phyloP scores from a whole-genome alignment of 1,284 basidiomycete genomes.

The Cryptococcus hybrid region DNA sequence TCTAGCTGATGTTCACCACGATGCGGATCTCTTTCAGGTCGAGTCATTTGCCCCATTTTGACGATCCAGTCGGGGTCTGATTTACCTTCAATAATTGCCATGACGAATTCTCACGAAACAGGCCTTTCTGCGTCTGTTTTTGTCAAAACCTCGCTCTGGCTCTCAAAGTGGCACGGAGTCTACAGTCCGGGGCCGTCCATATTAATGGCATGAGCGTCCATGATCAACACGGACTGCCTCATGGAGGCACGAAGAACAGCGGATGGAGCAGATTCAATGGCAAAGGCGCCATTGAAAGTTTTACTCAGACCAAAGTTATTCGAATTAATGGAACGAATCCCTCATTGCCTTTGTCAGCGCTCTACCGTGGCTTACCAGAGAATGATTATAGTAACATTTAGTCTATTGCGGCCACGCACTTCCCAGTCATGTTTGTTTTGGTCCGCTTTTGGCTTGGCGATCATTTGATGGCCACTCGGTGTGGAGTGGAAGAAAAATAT shows the following conservation, averaged over 20 bases:
- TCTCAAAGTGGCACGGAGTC: constrained; percentile 18
- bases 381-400: neutral
- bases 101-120: constrained; percentile 24
- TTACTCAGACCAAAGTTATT: constrained; percentile 32
- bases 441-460: neutral
- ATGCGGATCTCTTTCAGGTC: constrained; percentile 8
- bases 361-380: constrained; percentile 11
- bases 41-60: constrained; percentile 39
- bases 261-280: constrained; percentile 42
- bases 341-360: constrained; percentile 14
- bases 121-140: constrained; percentile 32
- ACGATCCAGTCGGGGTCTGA: constrained; percentile 21
- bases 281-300: constrained; percentile 29
- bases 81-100: constrained; percentile 18
- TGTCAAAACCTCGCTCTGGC: constrained; percentile 16
- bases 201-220: constrained; percentile 43
- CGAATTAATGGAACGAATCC: constrained; percentile 7
- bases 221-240: constrained; percentile 36
- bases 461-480: neutral
- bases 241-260: constrained; percentile 37
- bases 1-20: constrained; percentile 12
- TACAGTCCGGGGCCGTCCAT: constrained; percentile 34
- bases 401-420: neutral
- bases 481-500: neutral
- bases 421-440: neutral